Base-by-base conservation (phyloP, 139 green algal species). In the Axilococcus clingmanii region DNA sequence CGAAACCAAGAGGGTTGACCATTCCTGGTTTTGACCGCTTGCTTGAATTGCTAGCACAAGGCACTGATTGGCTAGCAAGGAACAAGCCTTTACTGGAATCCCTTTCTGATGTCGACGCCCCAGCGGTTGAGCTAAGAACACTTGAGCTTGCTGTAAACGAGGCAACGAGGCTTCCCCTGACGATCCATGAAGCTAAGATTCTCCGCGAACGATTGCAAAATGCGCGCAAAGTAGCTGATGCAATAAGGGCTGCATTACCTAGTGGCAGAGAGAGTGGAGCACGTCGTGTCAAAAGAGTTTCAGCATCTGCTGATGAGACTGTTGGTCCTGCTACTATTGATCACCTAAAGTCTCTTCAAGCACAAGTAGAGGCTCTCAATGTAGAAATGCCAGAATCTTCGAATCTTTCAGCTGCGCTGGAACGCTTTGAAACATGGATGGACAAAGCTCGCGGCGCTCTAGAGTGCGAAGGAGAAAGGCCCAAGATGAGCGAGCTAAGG, bases 111-210 rank as follows among this genome's bases (percentile, higher is more conserved):
- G 23, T 14, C 8, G 35, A 44, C 12, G 49, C 25, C 33, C 19
- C n/a, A 33, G 27, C 27, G 12, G 33, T 42, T 5, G 56, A 79
- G 15, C 47, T 64, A 12, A 40, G 54, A 6, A 33, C 37, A 17
- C 54, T 83, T 40, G 65, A 78, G n/a, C 36, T 27, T 11, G 48
- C 70, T 31, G 63, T 33, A n/a, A 33, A 38, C 15, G 61, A 74
- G 35, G 41, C 62, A 0, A 52, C 61, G 20, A 27, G 66, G n/a
- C 28, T 72, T 9, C 54, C 47, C 25, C 20, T 47, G 48, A 53
- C 54, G 6, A 43, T 86, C 23, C 65, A 69, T 2, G 59, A 78
- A 43, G 49, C 69, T 27, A 38, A 69, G 44, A 17, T 42, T 30
- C 61, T 83, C 31, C 56, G 41, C 4, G 40, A 67, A 45, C 52